Base-by-base conservation (phyloP, 208 protist species). In the Leishmania martiniquensis region DNA sequence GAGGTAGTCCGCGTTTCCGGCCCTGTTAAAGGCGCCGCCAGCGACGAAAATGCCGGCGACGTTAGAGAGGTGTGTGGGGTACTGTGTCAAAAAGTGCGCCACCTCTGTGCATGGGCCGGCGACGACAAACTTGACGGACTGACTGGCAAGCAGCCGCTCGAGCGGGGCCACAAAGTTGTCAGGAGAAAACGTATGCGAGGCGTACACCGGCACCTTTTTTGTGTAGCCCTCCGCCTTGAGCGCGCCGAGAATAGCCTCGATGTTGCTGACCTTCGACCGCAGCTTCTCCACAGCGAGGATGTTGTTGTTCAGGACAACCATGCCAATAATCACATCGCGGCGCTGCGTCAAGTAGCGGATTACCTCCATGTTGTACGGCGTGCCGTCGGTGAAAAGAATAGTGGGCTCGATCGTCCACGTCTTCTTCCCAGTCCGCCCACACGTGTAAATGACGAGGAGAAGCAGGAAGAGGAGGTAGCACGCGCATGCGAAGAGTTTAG, bases 321-420 rank as follows among this genome's bases (percentile, higher is more conserved):
- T 93, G 32, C 63, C 34, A 22, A 97, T 62, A 2, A 75, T 47
- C 0, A 95, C 75, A 65, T 97, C 91, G 32, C 84, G 80, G 22
- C 93, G 91, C 74, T 90, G 83, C 17, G 85, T 72, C 34, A 97
- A 83, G 60, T 95, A 94, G 57, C 90, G 89, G 2, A 97, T 78
- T 0, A 90, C 82, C 74, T 87, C 54, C 4, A 95, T 45, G 66
- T 87, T 87, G 65, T 87, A 82, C 32, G 91, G 90, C 29, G 88
- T 89, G 39, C 82, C 82, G 62, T 95, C 88, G 69, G 89, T 92
- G 74, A 97, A 97, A 39, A 97, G 37, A 12, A 97, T 80, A 2
- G 78, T 81, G 2, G 83, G 71, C 13, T 62, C 67, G 20, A 87
- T 81, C 2, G 67, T 51, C 6, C n/a, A 67, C 2, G 81, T 82